Base-by-base conservation (phyloP, 1,139 yeast genomes). In the Saccharomyces hybrid region DNA sequence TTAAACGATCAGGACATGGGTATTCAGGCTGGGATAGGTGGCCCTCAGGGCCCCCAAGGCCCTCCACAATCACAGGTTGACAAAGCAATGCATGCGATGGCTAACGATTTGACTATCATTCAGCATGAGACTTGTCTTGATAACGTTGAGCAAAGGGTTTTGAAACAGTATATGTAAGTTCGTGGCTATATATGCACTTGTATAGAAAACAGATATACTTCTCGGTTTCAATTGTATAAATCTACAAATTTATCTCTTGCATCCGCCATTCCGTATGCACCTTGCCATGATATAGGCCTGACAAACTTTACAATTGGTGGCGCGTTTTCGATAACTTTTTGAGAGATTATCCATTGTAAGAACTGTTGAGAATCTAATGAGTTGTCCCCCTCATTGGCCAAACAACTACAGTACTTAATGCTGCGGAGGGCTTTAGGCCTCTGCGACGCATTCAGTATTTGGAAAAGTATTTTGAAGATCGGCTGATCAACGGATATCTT, bases 311-410 rank as follows among this genome's bases (percentile, higher is more conserved):
- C 41, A 27, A 48, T 47, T 26, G 11, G 55, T 20, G n/a, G 34
- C 51, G 68, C 34, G 66, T 66, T 32, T 66, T 67, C 46, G 25
- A 38, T 11, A 20, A 9, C 13, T 25, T 5, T 38, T 38, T 38
- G 44, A 20, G 44, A 38, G 20, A 20, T 38, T 5, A 38, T 38
- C 44, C 44, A 38, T 38, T 38, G 44, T 75, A 88, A 86, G 57
- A 87, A 72, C 11, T 70, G 64, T 53, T 75, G 76, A 0, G 95
- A 95, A 67, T 90, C 97, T 27, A 72, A 69, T 50, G 84, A 80
- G 67, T 91, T 91, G 69, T 90, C 97, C 31, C 98, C 97, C 68
- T 91, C 97, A 65, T 88, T 89, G 2, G 85, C 95, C 65, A 77
- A 84, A 20, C 81, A 74, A 20, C 64, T 62, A 23, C 63, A 55